Evolutionary conservation across 2,329 filamentous ascomycete species (phyloP), one percentile per base, ranked within the genome.

Genomic region (Aureobasidium sp.): DNA sequence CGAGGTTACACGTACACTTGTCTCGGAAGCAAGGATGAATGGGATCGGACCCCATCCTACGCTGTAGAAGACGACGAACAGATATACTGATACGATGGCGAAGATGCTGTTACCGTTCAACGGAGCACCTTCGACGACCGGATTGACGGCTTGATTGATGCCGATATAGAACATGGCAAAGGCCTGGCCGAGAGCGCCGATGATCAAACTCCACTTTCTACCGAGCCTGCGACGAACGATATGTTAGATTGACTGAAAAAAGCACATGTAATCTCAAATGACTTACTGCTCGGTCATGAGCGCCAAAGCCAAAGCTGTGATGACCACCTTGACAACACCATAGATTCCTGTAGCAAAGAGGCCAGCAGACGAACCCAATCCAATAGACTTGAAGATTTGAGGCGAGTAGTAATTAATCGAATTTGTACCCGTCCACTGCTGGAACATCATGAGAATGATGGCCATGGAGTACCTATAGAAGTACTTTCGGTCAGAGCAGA

Each of bases 101-200:
- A 82, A 77, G 51, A 74, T 75, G 50, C 87, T 87, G 12, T 87
- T 85, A 0, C 84, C 77, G 1, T 86, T 82, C 24, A 88, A 84
- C 5, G 77, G 68, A 2, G 76, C 68, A 7, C 81, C 83, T 5
- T 71, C 67, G 1, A 82, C 70, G 0, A 86, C 85, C 0, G 84
- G 84, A 64, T 82, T 76, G 20, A 71, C 65, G 27, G 69, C 69
- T 43, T 44, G 57, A 29, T 61, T 52, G 57, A 61, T 47, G n/a
- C 70, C 73, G 47, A 75, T 74, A 64, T 74, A 74, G 64, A 70
- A 74, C 76, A 79, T 78, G 60, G 75, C 74, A 62, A 77, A 77
- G 0, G 75, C 75, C 65, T 78, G 77, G 10, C 76, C 76, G 1
- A 70, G 62, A 8, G 71, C 76, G 5, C 77, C 77, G 43, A 76